These are phyloP conservation scores for Pichia sp. DNA, from an alignment of 1,139 yeast genomes.

Conservation along the genomic window DNA sequence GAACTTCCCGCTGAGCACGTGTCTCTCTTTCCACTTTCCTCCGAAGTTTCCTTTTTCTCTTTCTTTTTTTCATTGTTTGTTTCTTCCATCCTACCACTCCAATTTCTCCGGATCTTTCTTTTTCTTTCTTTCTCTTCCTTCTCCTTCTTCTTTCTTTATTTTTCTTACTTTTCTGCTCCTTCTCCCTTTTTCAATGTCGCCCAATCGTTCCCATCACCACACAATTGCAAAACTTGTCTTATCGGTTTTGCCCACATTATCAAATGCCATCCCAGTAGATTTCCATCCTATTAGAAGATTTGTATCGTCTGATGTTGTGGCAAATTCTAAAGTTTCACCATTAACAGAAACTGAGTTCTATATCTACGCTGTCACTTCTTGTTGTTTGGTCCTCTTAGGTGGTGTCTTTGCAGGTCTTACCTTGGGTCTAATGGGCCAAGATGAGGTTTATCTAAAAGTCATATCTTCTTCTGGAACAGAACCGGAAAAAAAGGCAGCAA, in stretches of 20 bases:
- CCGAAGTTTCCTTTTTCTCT: too few species aligned
- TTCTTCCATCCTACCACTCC: too few species aligned
- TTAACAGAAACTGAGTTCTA: constrained; percentile 39
- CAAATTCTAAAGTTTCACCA: constrained; percentile 15
- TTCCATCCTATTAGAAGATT: constrained; percentile 10
- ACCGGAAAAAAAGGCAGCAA: constrained; percentile 63
- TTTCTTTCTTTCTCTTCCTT: neutral
- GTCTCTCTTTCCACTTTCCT: too few species aligned
- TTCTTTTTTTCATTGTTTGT: too few species aligned
- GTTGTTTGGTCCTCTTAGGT: constrained; percentile 71
- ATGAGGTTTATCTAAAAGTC: constrained; percentile 80
- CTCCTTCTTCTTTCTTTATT: neutral
- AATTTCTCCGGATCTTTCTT: too few species aligned
- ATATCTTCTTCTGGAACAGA: constrained; percentile 55
- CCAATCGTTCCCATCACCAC: constrained; percentile 6
- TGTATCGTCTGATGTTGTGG: neutral
- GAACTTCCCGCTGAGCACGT: too few species aligned
- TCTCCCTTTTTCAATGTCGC: constrained; percentile 2
- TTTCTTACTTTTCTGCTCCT: neutral
- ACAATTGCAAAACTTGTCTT: constrained; percentile 7
- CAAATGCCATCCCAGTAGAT: constrained; percentile 15
- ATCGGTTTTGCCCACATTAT: constrained; percentile 10
- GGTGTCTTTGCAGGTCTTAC: constrained; percentile 97
- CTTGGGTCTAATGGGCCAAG: constrained; percentile 95
- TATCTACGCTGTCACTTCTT: constrained; percentile 53